Evolutionary conservation across 1,139 yeast species (phyloP).

Genomic region (Zygoascus meyerae): DNA sequence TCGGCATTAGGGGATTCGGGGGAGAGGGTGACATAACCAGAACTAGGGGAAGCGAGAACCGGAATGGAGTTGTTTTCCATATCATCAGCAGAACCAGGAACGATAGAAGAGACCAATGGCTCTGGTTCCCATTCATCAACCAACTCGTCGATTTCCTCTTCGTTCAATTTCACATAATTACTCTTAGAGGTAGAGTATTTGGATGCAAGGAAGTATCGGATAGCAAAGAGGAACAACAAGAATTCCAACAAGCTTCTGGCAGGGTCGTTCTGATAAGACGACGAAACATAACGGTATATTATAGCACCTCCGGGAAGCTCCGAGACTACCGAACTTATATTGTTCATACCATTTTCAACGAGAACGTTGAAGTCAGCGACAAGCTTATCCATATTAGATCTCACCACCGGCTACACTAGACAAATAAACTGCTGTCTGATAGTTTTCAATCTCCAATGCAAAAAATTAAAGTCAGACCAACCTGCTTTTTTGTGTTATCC

Average conservation of each 20-base stretch:
- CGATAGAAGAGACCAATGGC: constrained; percentile 49
- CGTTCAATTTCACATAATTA: constrained; percentile 59
- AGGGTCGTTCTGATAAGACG: constrained; percentile 95
- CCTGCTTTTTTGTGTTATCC: too few species aligned
- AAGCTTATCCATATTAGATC: constrained; percentile 13
- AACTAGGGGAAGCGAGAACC: constrained; percentile 51
- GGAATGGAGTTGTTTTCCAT: constrained; percentile 66
- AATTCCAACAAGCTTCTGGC: constrained; percentile 80
- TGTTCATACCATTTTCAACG: constrained; percentile 13
- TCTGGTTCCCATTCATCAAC: constrained; percentile 90
- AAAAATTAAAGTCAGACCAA: too few species aligned
- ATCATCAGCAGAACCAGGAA: constrained; percentile 47
- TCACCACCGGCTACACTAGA: too few species aligned
- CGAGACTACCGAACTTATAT: constrained; percentile 10
- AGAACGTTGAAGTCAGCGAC: constrained; percentile 16
- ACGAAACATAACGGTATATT: constrained; percentile 66
- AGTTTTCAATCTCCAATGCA: too few species aligned
- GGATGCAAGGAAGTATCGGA: constrained; percentile 74
- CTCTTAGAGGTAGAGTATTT: constrained; percentile 75
- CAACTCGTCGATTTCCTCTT: constrained; percentile 72
- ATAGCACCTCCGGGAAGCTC: constrained; percentile 72
- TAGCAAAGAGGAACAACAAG: constrained; percentile 72
- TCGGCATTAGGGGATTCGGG: constrained; percentile 20
- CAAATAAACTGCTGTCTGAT: too few species aligned
- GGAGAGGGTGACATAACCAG: constrained; percentile 42